Conservation (phyloP, 2,329 filamentous ascomycete genomes). For the Claviceps fusiformis region DNA sequence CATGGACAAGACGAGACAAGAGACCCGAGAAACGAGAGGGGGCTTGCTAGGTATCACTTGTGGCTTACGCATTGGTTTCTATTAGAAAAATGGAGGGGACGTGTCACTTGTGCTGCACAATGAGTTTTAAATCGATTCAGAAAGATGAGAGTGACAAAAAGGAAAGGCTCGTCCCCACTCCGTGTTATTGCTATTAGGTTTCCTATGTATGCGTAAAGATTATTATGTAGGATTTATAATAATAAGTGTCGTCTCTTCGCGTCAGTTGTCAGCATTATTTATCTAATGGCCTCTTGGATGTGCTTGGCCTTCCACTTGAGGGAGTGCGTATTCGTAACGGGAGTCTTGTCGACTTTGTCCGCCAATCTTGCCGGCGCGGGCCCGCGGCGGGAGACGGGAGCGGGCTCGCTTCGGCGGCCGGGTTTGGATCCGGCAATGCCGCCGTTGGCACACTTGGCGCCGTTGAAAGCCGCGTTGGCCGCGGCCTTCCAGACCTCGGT, state of each 20-base stretch:
- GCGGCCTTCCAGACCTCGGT: conserved; percentile 33
- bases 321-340: neutral
- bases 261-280: neutral
- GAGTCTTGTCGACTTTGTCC: conserved; percentile 1
- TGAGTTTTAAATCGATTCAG: too few species aligned
- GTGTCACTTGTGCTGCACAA: too few species aligned
- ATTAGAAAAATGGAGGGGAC: too few species aligned
- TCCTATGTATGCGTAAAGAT: too few species aligned
- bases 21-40: too few species aligned
- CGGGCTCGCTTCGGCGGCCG: neutral
- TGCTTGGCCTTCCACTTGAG: conserved; percentile 2
- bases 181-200: too few species aligned
- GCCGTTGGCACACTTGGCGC: conserved; percentile 25
- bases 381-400: neutral
- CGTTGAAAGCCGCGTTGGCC: conserved; percentile 26
- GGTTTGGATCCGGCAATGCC: conserved; percentile 12
- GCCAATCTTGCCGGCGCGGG: neutral
- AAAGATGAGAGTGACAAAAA: too few species aligned
- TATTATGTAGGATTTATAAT: too few species aligned
- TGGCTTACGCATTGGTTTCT: too few species aligned
- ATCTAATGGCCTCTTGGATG: conserved; percentile 3
- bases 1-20: too few species aligned
- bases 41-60: too few species aligned
- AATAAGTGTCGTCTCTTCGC: neutral
- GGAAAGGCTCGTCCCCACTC: too few species aligned